phyloP scores from a whole-genome alignment of 805 yeast species.

The Candida ficus region DNA sequence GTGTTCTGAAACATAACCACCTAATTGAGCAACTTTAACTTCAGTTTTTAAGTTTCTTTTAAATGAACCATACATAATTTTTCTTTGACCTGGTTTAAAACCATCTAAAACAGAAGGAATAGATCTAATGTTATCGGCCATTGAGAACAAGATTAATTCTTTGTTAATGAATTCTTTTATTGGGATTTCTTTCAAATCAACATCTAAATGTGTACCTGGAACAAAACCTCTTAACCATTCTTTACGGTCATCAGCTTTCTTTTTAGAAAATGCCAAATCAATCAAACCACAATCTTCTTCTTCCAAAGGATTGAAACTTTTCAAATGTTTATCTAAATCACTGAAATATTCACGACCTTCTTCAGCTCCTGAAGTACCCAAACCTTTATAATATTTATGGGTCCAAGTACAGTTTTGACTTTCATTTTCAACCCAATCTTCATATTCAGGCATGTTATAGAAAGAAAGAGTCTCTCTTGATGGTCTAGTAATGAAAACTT shows the following conservation, averaged over 20 bases:
- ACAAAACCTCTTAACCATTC: slow-evolving; percentile 90
- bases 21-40: slow-evolving; percentile 85
- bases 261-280: slow-evolving; percentile 91
- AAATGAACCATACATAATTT: slow-evolving; percentile 83
- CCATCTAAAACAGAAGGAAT: slow-evolving; percentile 95
- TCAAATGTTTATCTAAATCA: slow-evolving; percentile 79
- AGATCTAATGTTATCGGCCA: slow-evolving; percentile 95
- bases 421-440: slow-evolving; percentile 83
- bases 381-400: slow-evolving; percentile 95
- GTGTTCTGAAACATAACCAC: slow-evolving; percentile 82
- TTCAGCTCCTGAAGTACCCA: slow-evolving; percentile 84
- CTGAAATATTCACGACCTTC: slow-evolving; percentile 89
- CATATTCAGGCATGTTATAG: slow-evolving; percentile 94
- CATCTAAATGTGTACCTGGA: slow-evolving; percentile 91
- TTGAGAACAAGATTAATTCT: slow-evolving; percentile 88
- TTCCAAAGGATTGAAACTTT: slow-evolving; percentile 75
- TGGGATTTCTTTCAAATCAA: slow-evolving; percentile 69
- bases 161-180: slow-evolving; percentile 92
- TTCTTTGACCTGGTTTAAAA: slow-evolving; percentile 94
- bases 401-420: slow-evolving; percentile 75
- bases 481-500: slow-evolving; percentile 72
- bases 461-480: slow-evolving; percentile 61
- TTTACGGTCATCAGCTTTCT: slow-evolving; percentile 94
- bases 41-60: slow-evolving; percentile 72
- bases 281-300: slow-evolving; percentile 72